A percentile compares a stretch with the other conserved stretches of the same genome.
Conservation (phyloP, 805 yeast genomes). For the Huiozyma sinensis region DNA sequence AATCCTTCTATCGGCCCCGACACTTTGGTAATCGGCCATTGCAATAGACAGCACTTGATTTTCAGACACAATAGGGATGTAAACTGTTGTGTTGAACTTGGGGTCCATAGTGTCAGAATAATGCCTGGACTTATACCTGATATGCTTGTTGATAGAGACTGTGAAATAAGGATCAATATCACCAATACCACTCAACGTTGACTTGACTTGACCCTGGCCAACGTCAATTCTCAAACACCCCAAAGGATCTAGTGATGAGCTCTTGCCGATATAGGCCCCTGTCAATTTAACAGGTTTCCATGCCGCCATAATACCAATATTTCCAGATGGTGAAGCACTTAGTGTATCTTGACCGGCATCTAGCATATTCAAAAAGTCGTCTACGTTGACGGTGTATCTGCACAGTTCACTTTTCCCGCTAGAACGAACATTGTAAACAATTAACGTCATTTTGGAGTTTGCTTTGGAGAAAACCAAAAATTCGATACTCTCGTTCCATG, state of each 20-base stretch:
- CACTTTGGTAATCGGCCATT: slow-evolving; percentile 56
- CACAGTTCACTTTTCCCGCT: slow-evolving; percentile 40
- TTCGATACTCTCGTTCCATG: slow-evolving; percentile 58
- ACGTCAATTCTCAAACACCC: slow-evolving; percentile 57
- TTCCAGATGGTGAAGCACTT: slow-evolving; percentile 42
- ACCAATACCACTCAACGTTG: slow-evolving; percentile 54
- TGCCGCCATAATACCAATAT: slow-evolving; percentile 41
- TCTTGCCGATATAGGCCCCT: slow-evolving; percentile 36
- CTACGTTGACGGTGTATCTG: slow-evolving; percentile 37
- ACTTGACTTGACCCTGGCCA: slow-evolving; percentile 39
- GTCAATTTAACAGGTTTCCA: slow-evolving; percentile 65
- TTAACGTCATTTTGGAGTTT: slow-evolving; percentile 41
- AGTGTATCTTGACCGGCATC: slow-evolving; percentile 39
- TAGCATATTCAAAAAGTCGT: slow-evolving; percentile 37
- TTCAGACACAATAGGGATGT: slow-evolving; percentile 49
- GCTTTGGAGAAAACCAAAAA: slow-evolving; percentile 51
- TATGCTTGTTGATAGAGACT: slow-evolving; percentile 46
- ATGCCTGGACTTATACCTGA: slow-evolving; percentile 43
- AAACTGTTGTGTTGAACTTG: slow-evolving; percentile 45
- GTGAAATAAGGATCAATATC: slow-evolving; percentile 67
- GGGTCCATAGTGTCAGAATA: slow-evolving; percentile 48
- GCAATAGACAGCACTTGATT: slow-evolving; percentile 49
- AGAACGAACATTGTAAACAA: slow-evolving; percentile 49
- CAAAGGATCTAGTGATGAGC: slow-evolving; percentile 37
- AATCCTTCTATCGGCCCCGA: slow-evolving; percentile 51